phyloP scores from a whole-genome alignment of 2,329 filamentous ascomycete species.

The Clathrospora elynae region DNA sequence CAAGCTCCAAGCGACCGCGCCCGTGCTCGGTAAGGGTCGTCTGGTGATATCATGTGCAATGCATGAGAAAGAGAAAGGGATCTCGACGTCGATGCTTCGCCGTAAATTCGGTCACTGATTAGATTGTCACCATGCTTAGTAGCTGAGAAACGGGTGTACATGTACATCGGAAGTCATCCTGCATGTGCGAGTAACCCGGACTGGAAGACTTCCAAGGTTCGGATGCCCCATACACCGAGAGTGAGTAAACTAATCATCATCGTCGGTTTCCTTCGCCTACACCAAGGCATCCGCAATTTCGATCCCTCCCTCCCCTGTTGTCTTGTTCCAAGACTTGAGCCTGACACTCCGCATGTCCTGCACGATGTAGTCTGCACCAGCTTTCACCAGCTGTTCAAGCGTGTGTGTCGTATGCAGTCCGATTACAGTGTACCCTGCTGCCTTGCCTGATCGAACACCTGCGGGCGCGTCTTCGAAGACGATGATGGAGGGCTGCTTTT shows the following conservation, averaged over 20 bases:
- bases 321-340: slow-evolving; percentile 60
- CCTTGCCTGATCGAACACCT: slow-evolving; percentile 81
- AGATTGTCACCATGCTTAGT: no score
- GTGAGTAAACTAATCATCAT: slow-evolving; percentile 3
- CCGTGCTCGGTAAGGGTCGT: slow-evolving; percentile 15
- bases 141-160: slow-evolving; percentile 17
- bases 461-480: slow-evolving; percentile 91
- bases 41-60: slow-evolving; percentile 26
- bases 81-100: slow-evolving; percentile 22
- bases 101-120: slow-evolving; percentile 25
- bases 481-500: slow-evolving; percentile 60
- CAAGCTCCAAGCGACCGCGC: slow-evolving; percentile 7
- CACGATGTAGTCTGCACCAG: slow-evolving; percentile 88
- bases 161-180: slow-evolving; percentile 2
- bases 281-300: slow-evolving; percentile 68
- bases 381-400: slow-evolving; percentile 70
- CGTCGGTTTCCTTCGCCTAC: slow-evolving; percentile 21
- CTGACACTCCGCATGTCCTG: slow-evolving; percentile 75
- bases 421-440: slow-evolving; percentile 81
- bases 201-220: slow-evolving; percentile 2
- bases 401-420: slow-evolving; percentile 86
- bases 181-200: slow-evolving; percentile 7
- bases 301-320: slow-evolving; percentile 66
- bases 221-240: neutral
- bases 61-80: slow-evolving; percentile 12